These are phyloP conservation scores for Arthroderma sp. DNA, from an alignment of 2,329 filamentous ascomycete genomes.

Conservation along the genomic window DNA sequence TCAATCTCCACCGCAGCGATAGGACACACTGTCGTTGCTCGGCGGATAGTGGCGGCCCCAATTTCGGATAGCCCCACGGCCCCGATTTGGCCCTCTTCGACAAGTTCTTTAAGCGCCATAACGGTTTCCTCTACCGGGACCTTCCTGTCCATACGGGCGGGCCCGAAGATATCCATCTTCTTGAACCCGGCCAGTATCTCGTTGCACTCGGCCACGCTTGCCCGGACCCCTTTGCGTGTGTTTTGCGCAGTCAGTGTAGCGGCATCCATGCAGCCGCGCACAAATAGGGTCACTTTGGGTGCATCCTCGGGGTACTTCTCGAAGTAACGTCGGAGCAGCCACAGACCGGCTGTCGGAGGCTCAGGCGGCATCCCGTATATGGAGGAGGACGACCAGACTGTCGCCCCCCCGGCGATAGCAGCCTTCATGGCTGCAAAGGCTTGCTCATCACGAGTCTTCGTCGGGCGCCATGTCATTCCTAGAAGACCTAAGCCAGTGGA, in stretches of 20 bases:
- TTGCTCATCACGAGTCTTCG: conserved; percentile 10
- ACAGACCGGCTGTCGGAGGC: conserved; percentile 15
- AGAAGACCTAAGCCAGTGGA: conserved; percentile 1
- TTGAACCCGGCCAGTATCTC: conserved; percentile 35
- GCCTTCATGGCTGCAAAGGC: conserved; percentile 39
- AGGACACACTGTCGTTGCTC: conserved; percentile 30
- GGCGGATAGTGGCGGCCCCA: conserved; percentile 27
- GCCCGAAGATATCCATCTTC: conserved; percentile 46
- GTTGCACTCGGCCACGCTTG: conserved; percentile 43
- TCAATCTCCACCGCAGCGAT: conserved; percentile 50
- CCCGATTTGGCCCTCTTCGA: conserved; percentile 24
- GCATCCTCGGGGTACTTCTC: conserved; percentile 18
- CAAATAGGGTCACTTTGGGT: conserved; percentile 16
- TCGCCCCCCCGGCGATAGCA: conserved; percentile 29
- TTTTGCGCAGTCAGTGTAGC: conserved; percentile 29
- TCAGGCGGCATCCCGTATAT: conserved; percentile 22
- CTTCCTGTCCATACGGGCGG: conserved; percentile 39
- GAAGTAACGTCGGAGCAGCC: conserved; percentile 18
- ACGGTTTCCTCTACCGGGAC: conserved; percentile 34
- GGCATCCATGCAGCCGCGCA: conserved; percentile 19
- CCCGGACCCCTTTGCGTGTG: conserved; percentile 37
- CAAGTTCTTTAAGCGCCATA: conserved; percentile 17
- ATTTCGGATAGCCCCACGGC: conserved; percentile 25
- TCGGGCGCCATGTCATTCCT: conserved; percentile 17
- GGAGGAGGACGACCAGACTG: conserved; percentile 19